Base-by-base conservation (phyloP, 495 filamentous ascomycete genomes). In the Aspergillus egyptiacus region DNA sequence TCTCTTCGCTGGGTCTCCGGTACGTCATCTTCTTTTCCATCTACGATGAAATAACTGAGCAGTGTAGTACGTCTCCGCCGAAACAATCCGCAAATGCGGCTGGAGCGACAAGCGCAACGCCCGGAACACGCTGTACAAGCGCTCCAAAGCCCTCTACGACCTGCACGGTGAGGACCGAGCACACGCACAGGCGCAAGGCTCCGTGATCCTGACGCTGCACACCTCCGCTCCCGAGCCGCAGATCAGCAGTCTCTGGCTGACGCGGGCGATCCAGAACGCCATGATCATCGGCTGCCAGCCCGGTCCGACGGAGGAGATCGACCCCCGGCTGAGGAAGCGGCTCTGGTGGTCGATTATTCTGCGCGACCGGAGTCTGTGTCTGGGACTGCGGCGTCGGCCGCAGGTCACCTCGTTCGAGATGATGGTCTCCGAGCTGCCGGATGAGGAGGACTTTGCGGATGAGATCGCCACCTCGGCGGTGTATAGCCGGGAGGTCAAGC, bases 281-380 rank as follows among this genome's bases (percentile, higher is more conserved):
- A 68, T 71, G 51, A 66, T 64, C 11, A 61, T 73, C 9, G 67
- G 70, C 27, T 64, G 65, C 3, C 64, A 71, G 20, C 64, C 65
- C 14, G 50, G 51, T 0, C 32, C 38, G 10, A 2, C 15, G 0
- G 58, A 60, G 14, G 48, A 53, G 18, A 17, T 65, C 19, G 53
- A 56, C 15, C 36, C 56, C 0, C 55, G 57, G 0, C 44, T 66
- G 14, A 69, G 64, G 38, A 75, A 74, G 50, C 62, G 73, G 5
- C 48, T 77, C 17, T 76, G 71, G 72, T 76, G 75, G 73, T 71
- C 70, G 14, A 72, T 73, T 33, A 53, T 76, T 22, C 63, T 78
- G 2, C 72, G 74, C 24, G 74, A 78, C 58, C 68, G 73, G 28
- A 72, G 72, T 27, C 40, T 78, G 8, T 65, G 65, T 25, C 67